These are phyloP conservation scores for Neurospora sp. DNA, from an alignment of 495 filamentous ascomycete species.

Conservation along the genomic window DNA sequence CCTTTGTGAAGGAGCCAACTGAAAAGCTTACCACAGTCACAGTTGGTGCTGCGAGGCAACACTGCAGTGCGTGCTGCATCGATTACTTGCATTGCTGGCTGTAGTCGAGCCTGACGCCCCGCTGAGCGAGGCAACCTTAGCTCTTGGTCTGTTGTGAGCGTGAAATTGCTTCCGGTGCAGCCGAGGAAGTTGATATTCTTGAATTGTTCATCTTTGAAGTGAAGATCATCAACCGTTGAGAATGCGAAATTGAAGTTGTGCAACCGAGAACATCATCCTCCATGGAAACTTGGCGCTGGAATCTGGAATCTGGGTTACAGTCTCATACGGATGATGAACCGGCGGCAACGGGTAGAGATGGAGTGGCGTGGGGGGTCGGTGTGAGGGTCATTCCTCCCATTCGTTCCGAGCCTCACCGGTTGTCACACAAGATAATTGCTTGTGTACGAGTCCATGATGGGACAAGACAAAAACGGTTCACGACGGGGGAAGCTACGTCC, in stretches of 20 bases:
- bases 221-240: not conserved
- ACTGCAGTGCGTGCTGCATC: not conserved
- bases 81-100: not conserved
- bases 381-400: not conserved
- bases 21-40: not conserved
- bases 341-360: not conserved
- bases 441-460: not conserved
- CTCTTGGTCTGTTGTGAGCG: not conserved
- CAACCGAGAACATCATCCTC: not conserved
- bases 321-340: not conserved
- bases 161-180: not conserved
- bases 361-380: not conserved
- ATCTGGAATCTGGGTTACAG: not conserved
- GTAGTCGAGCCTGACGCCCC: not conserved
- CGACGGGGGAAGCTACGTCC: not conserved
- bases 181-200: not conserved
- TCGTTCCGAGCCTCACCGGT: not conserved
- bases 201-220: not conserved
- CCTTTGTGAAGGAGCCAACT: not conserved
- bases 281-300: not conserved
- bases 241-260: not conserved
- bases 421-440: not conserved
- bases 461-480: not conserved
- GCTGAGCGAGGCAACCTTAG: not conserved
- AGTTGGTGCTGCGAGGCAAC: not conserved